Conservation (phyloP, 148 eudicot species). For the Diospyros kaki region DNA sequence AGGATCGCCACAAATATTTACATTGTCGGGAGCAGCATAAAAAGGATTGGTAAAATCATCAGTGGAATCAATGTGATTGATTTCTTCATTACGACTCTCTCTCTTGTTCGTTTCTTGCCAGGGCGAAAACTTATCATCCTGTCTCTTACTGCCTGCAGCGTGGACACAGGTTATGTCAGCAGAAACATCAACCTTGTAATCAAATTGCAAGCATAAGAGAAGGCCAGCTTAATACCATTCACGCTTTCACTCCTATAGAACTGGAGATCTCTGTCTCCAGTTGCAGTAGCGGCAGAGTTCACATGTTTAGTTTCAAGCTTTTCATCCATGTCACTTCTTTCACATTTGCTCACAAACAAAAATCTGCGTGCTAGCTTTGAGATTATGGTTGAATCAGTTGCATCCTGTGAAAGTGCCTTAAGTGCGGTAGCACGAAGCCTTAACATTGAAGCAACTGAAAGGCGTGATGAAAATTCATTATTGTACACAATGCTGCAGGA, state of each 20-base stretch:
- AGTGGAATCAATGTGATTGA: slow-evolving; percentile 14
- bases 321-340: slow-evolving; percentile 18
- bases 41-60: slow-evolving; percentile 27
- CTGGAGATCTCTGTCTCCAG: slow-evolving; percentile 10
- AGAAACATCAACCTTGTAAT: neutral
- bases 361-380: slow-evolving; percentile 51
- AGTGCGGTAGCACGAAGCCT: slow-evolving; percentile 71
- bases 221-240: slow-evolving; percentile 9
- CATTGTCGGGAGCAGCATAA: slow-evolving; percentile 16
- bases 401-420: slow-evolving; percentile 45
- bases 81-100: slow-evolving; percentile 19
- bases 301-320: slow-evolving; percentile 18
- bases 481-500: slow-evolving; percentile 64
- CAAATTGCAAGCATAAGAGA: neutral
- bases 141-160: slow-evolving; percentile 23
- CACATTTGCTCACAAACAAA: slow-evolving; percentile 36
- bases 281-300: slow-evolving; percentile 8
- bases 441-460: slow-evolving; percentile 65
- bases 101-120: slow-evolving; percentile 15
- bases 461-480: slow-evolving; percentile 68
- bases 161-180: neutral
- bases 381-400: slow-evolving; percentile 40
- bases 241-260: neutral
- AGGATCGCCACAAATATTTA: slow-evolving; percentile 27
- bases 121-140: slow-evolving; percentile 24